Base-by-base conservation (phyloP, 345 rosid species). In the Citropsis articulata region DNA sequence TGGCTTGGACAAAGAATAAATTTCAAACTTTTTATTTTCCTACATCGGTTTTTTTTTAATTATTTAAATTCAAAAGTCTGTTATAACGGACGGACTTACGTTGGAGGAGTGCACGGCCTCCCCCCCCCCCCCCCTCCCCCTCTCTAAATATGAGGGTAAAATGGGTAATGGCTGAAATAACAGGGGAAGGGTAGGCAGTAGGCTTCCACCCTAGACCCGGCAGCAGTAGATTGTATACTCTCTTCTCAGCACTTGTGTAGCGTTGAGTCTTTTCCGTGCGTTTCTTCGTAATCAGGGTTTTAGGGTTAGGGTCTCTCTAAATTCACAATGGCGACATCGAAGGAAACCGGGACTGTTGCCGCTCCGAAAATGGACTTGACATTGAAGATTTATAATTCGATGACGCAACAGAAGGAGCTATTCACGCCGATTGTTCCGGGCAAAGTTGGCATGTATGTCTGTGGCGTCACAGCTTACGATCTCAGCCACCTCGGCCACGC, bases 401-500 rank as follows among this genome's bases (percentile, higher is more conserved):
- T 95, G 95, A 89, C 90, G 10, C 90, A 89, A 10, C 86, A 81
- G 78, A 87, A 91, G 70, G 97, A 92, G 85, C 80, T 82, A 0
- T 83, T 95, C 78, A 77, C 59, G 74, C 88, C 97, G 6, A 71
- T 72, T 42, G 87, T 6, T 62, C 90, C 88, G 0, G 94, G 94
- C 0, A 91, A 89, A 73, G 90, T 94, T 59, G 77, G 90, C 80
- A 87, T 95, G 88, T 95, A 95, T 40, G 97, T 95, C 75, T 95
- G 99, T 42, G 97, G 99, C 9, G 90, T 94, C 66, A 93, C 99
- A 2, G 88, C 99, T 38, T 95, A 93, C 76, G 96, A 91, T 76
- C 84, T 85, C 87, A 93, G 99, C 85, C 99, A 92, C 82, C 84
- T 95, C 42, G 98, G 95, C 48, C 99, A 92, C 73, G 99, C 94